These are phyloP conservation scores for Butyriboletus appendiculatus DNA, from an alignment of 1,284 basidiomycete species.

Conservation along the genomic window DNA sequence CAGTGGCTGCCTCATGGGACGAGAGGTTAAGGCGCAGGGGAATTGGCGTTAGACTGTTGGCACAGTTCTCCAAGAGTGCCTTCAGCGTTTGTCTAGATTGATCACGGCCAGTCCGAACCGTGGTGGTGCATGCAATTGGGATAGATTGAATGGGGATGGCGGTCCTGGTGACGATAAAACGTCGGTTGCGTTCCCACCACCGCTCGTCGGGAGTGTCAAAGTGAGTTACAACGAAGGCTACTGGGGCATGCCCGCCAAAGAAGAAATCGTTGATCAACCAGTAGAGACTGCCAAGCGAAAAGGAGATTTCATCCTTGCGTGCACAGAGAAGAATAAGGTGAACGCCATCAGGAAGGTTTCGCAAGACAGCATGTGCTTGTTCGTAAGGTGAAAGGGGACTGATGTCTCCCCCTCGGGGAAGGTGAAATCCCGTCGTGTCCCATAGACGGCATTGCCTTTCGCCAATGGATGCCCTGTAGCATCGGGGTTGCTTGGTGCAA, in stretches of 20 bases:
- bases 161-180: neutral
- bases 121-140: neutral
- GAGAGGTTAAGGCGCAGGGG: no score
- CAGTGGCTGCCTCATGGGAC: no score
- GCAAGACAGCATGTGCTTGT: constrained; percentile 10
- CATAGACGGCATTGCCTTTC: constrained; percentile 21
- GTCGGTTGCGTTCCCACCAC: constrained; percentile 13
- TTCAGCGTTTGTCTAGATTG: no score
- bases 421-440: constrained; percentile 16
- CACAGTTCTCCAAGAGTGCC: no score
- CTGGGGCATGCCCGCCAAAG: constrained; percentile 19
- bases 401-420: neutral
- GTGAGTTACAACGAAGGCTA: constrained; percentile 30
- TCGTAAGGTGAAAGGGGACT: constrained; percentile 10
- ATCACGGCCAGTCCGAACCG: no score
- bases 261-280: constrained; percentile 1
- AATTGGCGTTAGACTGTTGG: no score
- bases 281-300: no score
- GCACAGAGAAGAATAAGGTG: neutral
- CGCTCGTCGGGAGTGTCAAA: constrained; percentile 5
- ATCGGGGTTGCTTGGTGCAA: constrained; percentile 10
- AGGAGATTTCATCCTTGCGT: no score
- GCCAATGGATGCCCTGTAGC: neutral
- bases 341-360: neutral
- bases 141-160: neutral